Evolutionary conservation across 306 rosid genomes (phyloP), one percentile per base, ranked within the genome.

Genomic region (Dryas drummondii): DNA sequence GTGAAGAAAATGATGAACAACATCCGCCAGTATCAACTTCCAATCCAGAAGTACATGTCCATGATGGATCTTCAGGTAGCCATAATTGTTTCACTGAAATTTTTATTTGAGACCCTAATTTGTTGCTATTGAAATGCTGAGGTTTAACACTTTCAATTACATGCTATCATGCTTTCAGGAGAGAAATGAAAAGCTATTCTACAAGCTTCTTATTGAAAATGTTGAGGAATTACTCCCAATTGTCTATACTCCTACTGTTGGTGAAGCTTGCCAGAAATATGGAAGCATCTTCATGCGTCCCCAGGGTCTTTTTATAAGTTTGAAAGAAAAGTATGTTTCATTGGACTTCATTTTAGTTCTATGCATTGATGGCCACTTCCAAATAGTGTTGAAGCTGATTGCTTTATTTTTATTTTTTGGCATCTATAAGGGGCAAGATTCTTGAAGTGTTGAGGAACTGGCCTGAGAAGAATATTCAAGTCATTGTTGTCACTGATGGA

Each of bases 11-110:
- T 87, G 97, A 79, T 94, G 73, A 86, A 84, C 72, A 83, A 78
- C 64, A 80, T 94, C 68, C 96, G 97, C 61, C 91, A 78, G 55
- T 94, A 91, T 84, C 87, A 91, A 77, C 89, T 92, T 72, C 98
- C 98, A 51, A 72, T 94, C 81, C 98, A 90, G 79, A 94, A 86
- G 84, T 94, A 90, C 84, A 81, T 87, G 84, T 94, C 93, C 64
- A 91, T 94, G 98, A 94, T 92, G 97, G 97, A 88, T 85, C 97
- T 94, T 85, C 98, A 94, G 96, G 98, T 94, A 74, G 45, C 80
- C 63, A 68, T 76, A 41, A 58, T 66, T 41, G 17, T 14, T 72
- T 72, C 56, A 41, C 11, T 64, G 45, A 58, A 49, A 50, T 57
- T 47, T 50, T 82, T 9, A 55, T 61, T 55, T 81, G n/a, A 17